Evolutionary conservation across 2,329 filamentous ascomycete genomes (phyloP).

Genomic region (Colletotrichum acutatum): DNA sequence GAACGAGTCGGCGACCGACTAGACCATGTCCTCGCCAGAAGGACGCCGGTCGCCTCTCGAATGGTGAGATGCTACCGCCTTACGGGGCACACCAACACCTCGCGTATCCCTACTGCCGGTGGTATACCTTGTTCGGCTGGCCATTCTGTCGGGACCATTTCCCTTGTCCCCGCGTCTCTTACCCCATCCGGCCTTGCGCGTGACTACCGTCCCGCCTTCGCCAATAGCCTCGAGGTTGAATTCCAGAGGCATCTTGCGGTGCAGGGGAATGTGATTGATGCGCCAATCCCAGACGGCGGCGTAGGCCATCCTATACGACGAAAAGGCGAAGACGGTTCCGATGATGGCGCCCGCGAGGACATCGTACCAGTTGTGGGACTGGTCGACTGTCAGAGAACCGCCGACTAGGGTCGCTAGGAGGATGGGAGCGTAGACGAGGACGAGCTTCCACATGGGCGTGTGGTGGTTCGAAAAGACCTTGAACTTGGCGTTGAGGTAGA

Average conservation of each 20-base stretch:
- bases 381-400: constrained; percentile 76
- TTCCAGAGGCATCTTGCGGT: constrained; percentile 66
- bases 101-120: constrained; percentile 17
- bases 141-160: not conserved
- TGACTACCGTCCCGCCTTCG: constrained; percentile 62
- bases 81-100: constrained; percentile 20
- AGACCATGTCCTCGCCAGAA: constrained; percentile 18
- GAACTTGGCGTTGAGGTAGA: constrained; percentile 83
- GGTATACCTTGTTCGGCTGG: constrained; percentile 4
- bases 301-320: constrained; percentile 74
- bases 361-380: constrained; percentile 82
- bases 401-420: constrained; percentile 76
- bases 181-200: constrained; percentile 71
- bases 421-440: constrained; percentile 72
- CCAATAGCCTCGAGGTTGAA: constrained; percentile 59
- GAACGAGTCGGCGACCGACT: not conserved
- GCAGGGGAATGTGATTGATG: constrained; percentile 73
- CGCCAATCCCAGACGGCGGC: constrained; percentile 76
- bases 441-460: constrained; percentile 79
- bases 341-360: constrained; percentile 73
- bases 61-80: constrained; percentile 14
- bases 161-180: not conserved
- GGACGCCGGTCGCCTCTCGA: not conserved
- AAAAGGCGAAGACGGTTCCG: constrained; percentile 73
- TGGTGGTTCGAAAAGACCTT: constrained; percentile 81